Evolutionary conservation across 2,329 filamentous ascomycete genomes (phyloP).

Genomic region (Blastomyces silverae): DNA sequence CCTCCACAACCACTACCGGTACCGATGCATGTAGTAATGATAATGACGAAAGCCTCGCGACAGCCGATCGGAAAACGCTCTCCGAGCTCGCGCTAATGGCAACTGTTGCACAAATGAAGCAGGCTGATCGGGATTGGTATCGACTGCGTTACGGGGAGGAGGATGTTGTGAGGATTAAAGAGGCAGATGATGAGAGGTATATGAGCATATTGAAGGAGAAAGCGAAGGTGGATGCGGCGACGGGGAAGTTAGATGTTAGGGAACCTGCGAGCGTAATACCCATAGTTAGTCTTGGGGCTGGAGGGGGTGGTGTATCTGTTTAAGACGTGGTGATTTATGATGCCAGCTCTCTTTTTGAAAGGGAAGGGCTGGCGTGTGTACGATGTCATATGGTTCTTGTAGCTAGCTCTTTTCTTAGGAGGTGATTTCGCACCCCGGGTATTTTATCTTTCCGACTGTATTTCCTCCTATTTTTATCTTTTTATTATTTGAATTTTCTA

Average conservation of each 20-base stretch:
- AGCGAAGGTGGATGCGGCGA: background rate
- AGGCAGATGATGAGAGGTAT: constrained; percentile 8
- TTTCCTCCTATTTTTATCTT: background rate
- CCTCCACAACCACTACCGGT: background rate
- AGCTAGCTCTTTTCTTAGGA: background rate
- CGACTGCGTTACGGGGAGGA: background rate
- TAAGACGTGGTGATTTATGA: background rate
- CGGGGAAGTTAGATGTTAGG: background rate
- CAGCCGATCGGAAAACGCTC: background rate
- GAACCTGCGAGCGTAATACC: background rate
- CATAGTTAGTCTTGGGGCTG: background rate
- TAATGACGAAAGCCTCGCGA: background rate
- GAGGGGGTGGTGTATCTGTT: background rate
- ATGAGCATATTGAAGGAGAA: background rate
- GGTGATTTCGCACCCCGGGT: too few species aligned
- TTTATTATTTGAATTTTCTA: background rate
- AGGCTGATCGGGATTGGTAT: constrained; percentile 8
- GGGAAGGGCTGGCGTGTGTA: background rate
- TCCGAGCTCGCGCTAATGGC: constrained; percentile 7
- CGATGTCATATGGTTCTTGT: background rate
- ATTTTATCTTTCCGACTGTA: background rate
- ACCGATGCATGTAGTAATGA: background rate
- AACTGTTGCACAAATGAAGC: constrained; percentile 3
- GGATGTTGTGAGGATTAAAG: background rate
- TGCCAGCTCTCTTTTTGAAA: background rate